Evolutionary conservation across 768 basidiomycete genomes (phyloP).

Genomic region (Mycena vitilis): DNA sequence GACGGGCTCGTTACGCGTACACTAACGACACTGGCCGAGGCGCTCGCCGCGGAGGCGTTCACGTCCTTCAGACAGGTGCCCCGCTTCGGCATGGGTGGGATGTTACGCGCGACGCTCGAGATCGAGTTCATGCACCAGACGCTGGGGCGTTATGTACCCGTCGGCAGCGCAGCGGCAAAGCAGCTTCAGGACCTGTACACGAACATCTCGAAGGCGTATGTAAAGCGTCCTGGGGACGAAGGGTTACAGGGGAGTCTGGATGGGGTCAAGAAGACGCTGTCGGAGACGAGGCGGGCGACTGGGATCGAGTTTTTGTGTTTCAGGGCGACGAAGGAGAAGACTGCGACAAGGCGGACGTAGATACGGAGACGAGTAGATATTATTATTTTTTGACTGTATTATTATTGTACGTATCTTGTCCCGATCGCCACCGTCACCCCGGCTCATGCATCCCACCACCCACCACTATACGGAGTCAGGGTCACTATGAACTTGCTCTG

Average conservation of each 20-base stretch:
- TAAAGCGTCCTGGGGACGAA: constrained; percentile 84
- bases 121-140: constrained; percentile 99
- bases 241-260: constrained; percentile 90
- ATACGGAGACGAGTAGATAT: constrained; percentile 8
- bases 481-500: too few species aligned
- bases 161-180: constrained; percentile 77
- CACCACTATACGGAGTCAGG: too few species aligned
- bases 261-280: constrained; percentile 89
- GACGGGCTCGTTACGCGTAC: constrained; percentile 86
- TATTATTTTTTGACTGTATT: constrained; percentile 24
- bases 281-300: constrained; percentile 89
- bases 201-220: constrained; percentile 94
- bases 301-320: constrained; percentile 97
- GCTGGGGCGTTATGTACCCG: constrained; percentile 80
- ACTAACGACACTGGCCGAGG: constrained; percentile 82
- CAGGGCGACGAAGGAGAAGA: constrained; percentile 67
- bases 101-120: constrained; percentile 97
- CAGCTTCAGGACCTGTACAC: constrained; percentile 93
- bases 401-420: constrained; percentile 22
- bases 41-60: constrained; percentile 85
- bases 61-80: constrained; percentile 89
- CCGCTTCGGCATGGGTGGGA: constrained; percentile 97
- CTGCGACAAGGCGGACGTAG: constrained; percentile 10
- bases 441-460: too few species aligned
- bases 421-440: too few species aligned